Evolutionary conservation across 2,329 filamentous ascomycete genomes (phyloP).

Genomic region (Colletotrichum graminicola): DNA sequence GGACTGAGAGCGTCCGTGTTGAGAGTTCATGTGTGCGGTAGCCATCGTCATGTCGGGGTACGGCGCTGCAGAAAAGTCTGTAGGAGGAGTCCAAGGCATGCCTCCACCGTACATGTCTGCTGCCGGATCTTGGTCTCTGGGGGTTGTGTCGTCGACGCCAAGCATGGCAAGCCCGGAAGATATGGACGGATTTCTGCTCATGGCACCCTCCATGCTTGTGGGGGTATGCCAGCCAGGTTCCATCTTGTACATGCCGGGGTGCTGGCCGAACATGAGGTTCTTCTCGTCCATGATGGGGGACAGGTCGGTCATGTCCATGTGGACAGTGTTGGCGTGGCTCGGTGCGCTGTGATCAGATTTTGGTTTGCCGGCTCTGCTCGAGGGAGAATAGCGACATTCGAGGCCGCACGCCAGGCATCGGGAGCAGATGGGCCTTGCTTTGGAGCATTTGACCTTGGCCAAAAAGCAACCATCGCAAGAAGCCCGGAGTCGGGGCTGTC

Average conservation of each 20-base stretch:
- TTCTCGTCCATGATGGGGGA: slow-evolving; percentile 48
- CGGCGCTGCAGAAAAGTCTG: slow-evolving; percentile 50
- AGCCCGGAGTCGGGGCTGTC: slow-evolving; percentile 58
- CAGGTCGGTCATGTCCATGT: slow-evolving; percentile 44
- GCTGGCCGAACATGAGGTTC: slow-evolving; percentile 48
- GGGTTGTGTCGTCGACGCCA: slow-evolving; percentile 48
- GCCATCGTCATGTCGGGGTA: slow-evolving; percentile 52
- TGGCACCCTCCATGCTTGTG: slow-evolving; percentile 50
- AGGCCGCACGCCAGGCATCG: slow-evolving; percentile 63
- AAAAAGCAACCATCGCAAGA: slow-evolving; percentile 68
- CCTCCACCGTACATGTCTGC: slow-evolving; percentile 53
- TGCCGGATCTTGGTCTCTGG: slow-evolving; percentile 42
- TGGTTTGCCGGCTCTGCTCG: slow-evolving; percentile 63
- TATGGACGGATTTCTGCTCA: slow-evolving; percentile 52
- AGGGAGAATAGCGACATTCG: slow-evolving; percentile 65
- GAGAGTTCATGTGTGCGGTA: slow-evolving; percentile 45
- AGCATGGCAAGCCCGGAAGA: slow-evolving; percentile 50
- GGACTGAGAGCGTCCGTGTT: slow-evolving; percentile 52
- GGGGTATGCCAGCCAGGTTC: slow-evolving; percentile 56
- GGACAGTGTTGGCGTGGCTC: slow-evolving; percentile 43
- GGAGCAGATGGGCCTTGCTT: slow-evolving; percentile 65
- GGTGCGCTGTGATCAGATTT: slow-evolving; percentile 52
- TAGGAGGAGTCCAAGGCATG: slow-evolving; percentile 57
- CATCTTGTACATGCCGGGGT: slow-evolving; percentile 52
- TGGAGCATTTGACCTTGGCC: slow-evolving; percentile 69